Evolutionary conservation across 345 rosid genomes (phyloP).

Genomic region (Cardamine occulta): DNA sequence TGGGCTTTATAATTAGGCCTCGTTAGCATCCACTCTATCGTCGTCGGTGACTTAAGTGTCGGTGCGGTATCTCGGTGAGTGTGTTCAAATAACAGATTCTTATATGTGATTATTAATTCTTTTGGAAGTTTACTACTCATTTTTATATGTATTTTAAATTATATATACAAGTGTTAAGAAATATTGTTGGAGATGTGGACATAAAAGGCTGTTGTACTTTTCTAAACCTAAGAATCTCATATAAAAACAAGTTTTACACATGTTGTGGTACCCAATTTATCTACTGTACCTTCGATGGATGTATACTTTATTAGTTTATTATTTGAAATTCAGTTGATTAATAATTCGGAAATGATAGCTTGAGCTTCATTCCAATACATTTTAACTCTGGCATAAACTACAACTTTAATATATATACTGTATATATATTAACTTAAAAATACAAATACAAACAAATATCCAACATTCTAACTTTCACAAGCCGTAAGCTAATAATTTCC

Average conservation of each 20-base stretch:
- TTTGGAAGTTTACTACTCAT: constrained; percentile 15
- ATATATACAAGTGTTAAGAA: background rate
- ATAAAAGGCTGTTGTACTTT: constrained; percentile 15
- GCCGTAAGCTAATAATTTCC: background rate
- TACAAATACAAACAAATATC: background rate
- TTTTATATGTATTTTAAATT: background rate
- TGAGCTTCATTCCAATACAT: background rate
- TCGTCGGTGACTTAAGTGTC: constrained; percentile 38
- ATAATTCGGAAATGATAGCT: background rate
- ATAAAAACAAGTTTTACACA: background rate
- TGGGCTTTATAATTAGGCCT: constrained; percentile 4
- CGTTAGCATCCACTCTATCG: background rate
- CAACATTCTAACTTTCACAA: background rate
- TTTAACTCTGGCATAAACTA: no score
- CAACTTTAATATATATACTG: no score
- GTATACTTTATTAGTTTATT: background rate
- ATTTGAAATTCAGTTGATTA: background rate
- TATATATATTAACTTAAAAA: background rate
- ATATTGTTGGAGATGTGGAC: constrained; percentile 17
- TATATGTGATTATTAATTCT: background rate
- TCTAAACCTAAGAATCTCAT: background rate
- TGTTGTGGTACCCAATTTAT: constrained; percentile 14
- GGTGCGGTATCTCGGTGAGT: constrained; percentile 35
- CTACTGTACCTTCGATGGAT: background rate
- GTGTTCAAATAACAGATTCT: constrained; percentile 18